Base-by-base conservation (phyloP, 2,329 filamentous ascomycete genomes). In the Colletotrichum incanum region DNA sequence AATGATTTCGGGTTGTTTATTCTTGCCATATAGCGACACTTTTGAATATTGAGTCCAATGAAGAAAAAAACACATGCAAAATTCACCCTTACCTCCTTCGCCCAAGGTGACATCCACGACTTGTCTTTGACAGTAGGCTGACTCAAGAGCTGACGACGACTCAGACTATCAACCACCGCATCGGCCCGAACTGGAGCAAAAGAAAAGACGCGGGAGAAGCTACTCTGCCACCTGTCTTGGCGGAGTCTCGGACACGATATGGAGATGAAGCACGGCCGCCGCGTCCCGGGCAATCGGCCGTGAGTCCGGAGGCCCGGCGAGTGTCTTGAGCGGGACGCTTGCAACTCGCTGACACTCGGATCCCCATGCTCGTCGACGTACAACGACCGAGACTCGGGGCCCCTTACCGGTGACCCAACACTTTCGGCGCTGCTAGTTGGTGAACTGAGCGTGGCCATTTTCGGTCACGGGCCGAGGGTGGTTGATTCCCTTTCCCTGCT, bases 331-430 rank as follows among this genome's bases (percentile, higher is more conserved):
- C 59, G 43, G 39, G 28, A 34, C 11, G n/a, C 26, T 39, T 50
- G 56, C 67, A 67, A 31, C 47, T 67, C 34, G 56, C 41, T 43
- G 62, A 67, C 63, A 56, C 68, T 67, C 64, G 64, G 68, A 62
- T 63, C 39, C 49, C 47, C 47, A 20, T 41, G 2, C 23, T n/a
- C 31, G 12, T n/a, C 31, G 12, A 41, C 20, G n/a, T 31, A 37
- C 60, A n/a, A 14, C n/a, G n/a, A 28, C n/a, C 39, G n/a, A 43
- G 26, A 45, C 61, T 54, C 47, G 14, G 37, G 39, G 4, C 14
- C 6, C 23, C 49, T 12, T 37, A 16, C 8, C 45, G 49, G 23
- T 34, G 43, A 28, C 47, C 9, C 23, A 26, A 4, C 14, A 7
- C 31, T 18, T 39, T 23, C 45, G 59, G 43, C n/a, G 45, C 59